Evolutionary conservation across 495 filamentous ascomycete species (phyloP).

Genomic region (Alectoria sarmentosa): DNA sequence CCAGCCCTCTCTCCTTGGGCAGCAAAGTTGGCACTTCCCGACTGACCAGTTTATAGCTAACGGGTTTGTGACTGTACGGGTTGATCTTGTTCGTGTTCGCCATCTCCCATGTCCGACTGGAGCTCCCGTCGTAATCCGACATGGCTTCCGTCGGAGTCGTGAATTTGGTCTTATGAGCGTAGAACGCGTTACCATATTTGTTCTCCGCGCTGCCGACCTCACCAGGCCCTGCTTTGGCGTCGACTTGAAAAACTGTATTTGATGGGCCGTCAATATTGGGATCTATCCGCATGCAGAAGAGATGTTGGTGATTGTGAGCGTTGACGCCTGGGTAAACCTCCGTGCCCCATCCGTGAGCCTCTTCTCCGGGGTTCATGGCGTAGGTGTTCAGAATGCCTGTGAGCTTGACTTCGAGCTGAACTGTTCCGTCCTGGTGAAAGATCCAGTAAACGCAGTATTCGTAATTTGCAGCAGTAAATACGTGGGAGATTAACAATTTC

Average conservation of each 20-base stretch:
- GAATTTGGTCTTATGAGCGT: slow-evolving; percentile 79
- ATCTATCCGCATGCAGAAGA: slow-evolving; percentile 89
- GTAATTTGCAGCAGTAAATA: slow-evolving; percentile 97
- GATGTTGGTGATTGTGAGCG: slow-evolving; percentile 81
- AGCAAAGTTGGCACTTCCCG: slow-evolving; percentile 72
- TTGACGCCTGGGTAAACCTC: slow-evolving; percentile 87
- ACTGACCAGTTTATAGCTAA: slow-evolving; percentile 88
- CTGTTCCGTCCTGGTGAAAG: slow-evolving; percentile 88
- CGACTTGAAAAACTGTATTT: slow-evolving; percentile 82
- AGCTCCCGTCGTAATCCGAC: slow-evolving; percentile 75
- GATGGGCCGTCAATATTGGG: slow-evolving; percentile 80
- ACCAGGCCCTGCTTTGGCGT: slow-evolving; percentile 57
- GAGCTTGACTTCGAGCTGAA: slow-evolving; percentile 91
- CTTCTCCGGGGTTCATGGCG: slow-evolving; percentile 73
- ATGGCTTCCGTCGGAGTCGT: slow-evolving; percentile 62
- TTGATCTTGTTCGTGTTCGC: slow-evolving; percentile 78
- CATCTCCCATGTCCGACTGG: slow-evolving; percentile 87
- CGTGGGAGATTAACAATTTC: slow-evolving; percentile 83
- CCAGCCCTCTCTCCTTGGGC: slow-evolving; percentile 76
- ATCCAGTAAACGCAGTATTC: slow-evolving; percentile 95
- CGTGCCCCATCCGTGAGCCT: slow-evolving; percentile 84
- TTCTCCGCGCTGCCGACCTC: slow-evolving; percentile 77
- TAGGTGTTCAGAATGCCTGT: slow-evolving; percentile 96
- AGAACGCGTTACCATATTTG: slow-evolving; percentile 91
- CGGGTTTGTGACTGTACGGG: slow-evolving; percentile 76